A percentile compares a stretch with the other conserved stretches of the same genome.
phyloP scores from a whole-genome alignment of 2,329 filamentous ascomycete species.

The Colletotrichum horii region DNA sequence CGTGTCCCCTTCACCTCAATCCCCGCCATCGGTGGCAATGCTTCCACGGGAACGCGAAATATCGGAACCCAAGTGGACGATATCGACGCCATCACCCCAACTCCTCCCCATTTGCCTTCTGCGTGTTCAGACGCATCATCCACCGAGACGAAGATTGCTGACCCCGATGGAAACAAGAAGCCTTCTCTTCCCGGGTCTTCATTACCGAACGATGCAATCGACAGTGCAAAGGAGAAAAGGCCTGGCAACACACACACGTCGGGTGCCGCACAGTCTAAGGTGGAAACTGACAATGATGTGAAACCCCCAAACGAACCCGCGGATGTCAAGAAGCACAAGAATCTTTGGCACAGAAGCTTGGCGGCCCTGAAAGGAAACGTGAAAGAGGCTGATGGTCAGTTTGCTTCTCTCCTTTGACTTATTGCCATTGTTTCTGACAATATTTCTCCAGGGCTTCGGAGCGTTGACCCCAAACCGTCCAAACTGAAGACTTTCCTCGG shows the following conservation, averaged over 20 bases:
- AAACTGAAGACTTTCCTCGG: neutral
- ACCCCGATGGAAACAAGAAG: neutral
- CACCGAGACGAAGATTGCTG: neutral
- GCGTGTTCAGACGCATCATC: neutral
- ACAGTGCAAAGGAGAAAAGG: neutral
- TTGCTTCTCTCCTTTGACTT: neutral
- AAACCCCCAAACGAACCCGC: neutral
- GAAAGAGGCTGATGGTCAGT: neutral
- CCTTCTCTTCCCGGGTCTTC: neutral
- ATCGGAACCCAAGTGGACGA: no score
- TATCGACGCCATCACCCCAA: neutral
- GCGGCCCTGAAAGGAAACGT: neutral
- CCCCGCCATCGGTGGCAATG: no score
- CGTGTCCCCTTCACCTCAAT: no score
- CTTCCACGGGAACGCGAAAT: no score
- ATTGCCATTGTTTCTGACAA: neutral
- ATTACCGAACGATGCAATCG: neutral
- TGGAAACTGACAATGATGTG: neutral
- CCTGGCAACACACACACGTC: neutral
- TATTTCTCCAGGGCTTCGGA: neutral
- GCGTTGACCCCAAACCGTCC: neutral
- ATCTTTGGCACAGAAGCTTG: neutral
- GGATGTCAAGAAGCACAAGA: neutral
- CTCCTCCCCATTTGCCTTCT: neutral
- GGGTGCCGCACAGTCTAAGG: neutral